phyloP scores from a whole-genome alignment of 192 early-diverging fungal genomes.

The Lunasporangiospora selenospora region DNA sequence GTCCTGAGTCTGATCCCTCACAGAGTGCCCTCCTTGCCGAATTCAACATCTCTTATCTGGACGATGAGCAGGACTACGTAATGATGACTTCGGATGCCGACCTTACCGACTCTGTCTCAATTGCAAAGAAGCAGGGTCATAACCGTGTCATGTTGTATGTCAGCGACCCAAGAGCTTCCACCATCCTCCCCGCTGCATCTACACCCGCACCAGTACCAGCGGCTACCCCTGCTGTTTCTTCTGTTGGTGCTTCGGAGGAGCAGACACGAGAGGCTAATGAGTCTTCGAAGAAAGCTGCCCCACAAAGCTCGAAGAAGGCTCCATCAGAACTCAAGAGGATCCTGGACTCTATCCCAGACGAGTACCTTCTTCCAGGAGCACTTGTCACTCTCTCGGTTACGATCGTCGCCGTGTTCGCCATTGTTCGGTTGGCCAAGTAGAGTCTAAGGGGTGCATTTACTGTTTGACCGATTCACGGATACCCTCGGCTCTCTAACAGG shows the following conservation, averaged over 20 bases:
- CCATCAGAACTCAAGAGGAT: conserved; percentile 41
- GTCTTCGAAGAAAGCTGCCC: no score
- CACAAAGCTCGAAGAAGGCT: conserved; percentile 34
- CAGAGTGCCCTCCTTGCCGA: conserved; percentile 48
- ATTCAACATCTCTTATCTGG: conserved; percentile 78
- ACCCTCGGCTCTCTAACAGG: no score
- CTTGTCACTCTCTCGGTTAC: conserved; percentile 58
- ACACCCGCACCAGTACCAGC: conserved; percentile 11
- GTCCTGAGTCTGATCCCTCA: conserved; percentile 54
- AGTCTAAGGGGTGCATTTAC: no score
- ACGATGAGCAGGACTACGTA: conserved; percentile 92
- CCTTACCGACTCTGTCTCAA: conserved; percentile 81
- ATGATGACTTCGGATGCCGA: conserved; percentile 80
- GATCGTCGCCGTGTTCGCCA: conserved; percentile 61
- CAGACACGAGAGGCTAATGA: conserved; percentile 8
- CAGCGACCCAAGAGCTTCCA: conserved; percentile 45
- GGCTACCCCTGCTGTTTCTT: conserved; percentile 3
- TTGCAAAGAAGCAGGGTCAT: conserved; percentile 80
- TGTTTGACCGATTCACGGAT: no score
- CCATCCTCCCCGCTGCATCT: conserved; percentile 16
- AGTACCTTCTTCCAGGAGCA: conserved; percentile 61
- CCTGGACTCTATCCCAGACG: conserved; percentile 45
- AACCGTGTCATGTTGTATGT: conserved; percentile 78
- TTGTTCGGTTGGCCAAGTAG: conserved; percentile 45
- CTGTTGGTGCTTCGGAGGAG: conserved; percentile 8